Base-by-base conservation (phyloP, 2,329 filamentous ascomycete species). In the Alternaria gaisen region DNA sequence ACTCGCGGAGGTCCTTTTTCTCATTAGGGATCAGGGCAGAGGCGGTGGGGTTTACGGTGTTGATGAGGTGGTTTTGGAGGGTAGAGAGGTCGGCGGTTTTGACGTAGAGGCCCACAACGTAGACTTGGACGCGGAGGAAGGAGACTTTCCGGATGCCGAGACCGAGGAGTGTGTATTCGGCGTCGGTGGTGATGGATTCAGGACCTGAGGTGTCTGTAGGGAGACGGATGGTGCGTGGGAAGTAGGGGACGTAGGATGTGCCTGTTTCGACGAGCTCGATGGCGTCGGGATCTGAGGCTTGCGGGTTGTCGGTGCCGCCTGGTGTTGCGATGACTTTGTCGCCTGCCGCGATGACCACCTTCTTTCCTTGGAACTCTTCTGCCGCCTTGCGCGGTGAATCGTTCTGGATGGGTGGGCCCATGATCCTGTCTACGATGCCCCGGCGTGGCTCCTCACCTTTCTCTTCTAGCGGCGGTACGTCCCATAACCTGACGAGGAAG, bases 101-200 rank as follows among this genome's bases (percentile, higher is more conserved):
- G 26, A 98, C 86, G 81, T 99, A 99, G 71, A 96, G 88, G 16
- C 94, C 95, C 0, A 97, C 91, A 18, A 98, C 91, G 81, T 99
- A 99, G 54, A 99, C 95, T 77, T 97, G 90, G 44, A 99, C 93
- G 50, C 87, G 83, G 44, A 98, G 82, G 78, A 98, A 97, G 24
- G 91, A 96, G 32, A 99, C 95, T 1, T 91, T 93, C 56, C 95
- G 88, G 64, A 96, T 90, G 18, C 95, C 95, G 5, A 97, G 82
- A 0, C 95, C 95, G 7, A 98, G 86, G 0, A 98, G 85, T 22
- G 93, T 94, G 78, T 97, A 98, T 71, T 97, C 85, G n/a, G 80
- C 79, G 14, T 77, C 75, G 42, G 60, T 69, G 41, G 51, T 42
- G 9, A 72, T 47, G 18, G 53, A 60, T 48, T 72, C 72, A 4